A percentile compares a stretch with the other conserved stretches of the same genome.
These are phyloP conservation scores for Cyclocybe cylindracea DNA, from an alignment of 768 basidiomycete species.

Conservation along the genomic window DNA sequence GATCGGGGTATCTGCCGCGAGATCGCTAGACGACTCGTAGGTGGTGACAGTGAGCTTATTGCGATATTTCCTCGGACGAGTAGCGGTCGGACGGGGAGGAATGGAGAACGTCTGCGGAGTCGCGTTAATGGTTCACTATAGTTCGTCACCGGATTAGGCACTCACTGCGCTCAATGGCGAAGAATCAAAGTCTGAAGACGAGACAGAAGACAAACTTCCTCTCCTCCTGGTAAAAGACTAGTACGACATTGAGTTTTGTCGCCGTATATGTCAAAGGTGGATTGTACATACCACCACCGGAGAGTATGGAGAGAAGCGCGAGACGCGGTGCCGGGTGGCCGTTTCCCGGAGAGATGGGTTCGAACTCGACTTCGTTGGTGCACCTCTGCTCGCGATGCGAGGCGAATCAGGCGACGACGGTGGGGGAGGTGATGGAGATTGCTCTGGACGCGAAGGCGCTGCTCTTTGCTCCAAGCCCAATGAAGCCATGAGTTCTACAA, in stretches of 20 bases:
- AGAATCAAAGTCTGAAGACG: conserved; percentile 41
- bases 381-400: conserved; percentile 33
- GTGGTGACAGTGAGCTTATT: conserved; percentile 49
- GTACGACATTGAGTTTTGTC: conserved; percentile 5
- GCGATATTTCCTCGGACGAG: conserved; percentile 43
- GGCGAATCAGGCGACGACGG: conserved; percentile 47
- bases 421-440: conserved; percentile 42
- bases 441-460: conserved; percentile 29
- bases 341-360: conserved; percentile 45
- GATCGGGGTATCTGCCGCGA: conserved; percentile 71
- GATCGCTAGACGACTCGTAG: conserved; percentile 51
- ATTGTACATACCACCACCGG: conserved; percentile 35
- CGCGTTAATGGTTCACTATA: background rate
- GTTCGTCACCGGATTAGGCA: conserved; percentile 1
- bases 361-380: conserved; percentile 42
- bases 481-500: conserved; percentile 85
- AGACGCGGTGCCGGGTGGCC: conserved; percentile 33
- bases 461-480: conserved; percentile 65
- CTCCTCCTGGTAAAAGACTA: conserved; percentile 44
- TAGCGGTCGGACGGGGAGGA: conserved; percentile 42
- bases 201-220: conserved; percentile 47
- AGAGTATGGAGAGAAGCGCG: conserved; percentile 55
- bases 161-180: conserved; percentile 32
- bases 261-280: background rate
- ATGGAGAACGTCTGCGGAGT: conserved; percentile 32